phyloP scores from a whole-genome alignment of 2,329 filamentous ascomycete genomes.

The Xylariaceae sp. region DNA sequence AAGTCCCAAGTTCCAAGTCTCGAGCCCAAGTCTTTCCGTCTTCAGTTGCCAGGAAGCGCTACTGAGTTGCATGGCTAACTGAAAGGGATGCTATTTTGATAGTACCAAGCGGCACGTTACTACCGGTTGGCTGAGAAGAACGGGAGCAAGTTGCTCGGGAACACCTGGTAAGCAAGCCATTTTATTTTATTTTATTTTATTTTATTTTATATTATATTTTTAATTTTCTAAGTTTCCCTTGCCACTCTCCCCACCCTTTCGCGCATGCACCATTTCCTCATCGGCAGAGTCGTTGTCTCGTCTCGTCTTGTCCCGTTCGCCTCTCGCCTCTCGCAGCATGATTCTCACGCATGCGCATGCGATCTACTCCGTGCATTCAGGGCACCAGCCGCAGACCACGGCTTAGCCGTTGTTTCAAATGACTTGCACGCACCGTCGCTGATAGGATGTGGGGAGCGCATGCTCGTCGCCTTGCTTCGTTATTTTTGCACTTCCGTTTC shows the following conservation, averaged over 20 bases:
- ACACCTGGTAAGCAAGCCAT: constrained; percentile 73
- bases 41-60: constrained; percentile 10
- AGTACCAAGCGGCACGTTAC: constrained; percentile 83
- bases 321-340: constrained; percentile 5
- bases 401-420: constrained; percentile 20
- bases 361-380: constrained; percentile 26
- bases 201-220: constrained; percentile 15
- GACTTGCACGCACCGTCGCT: constrained; percentile 21
- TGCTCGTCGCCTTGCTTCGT: constrained; percentile 28
- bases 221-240: not conserved
- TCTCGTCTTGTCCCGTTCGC: constrained; percentile 2
- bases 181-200: constrained; percentile 15
- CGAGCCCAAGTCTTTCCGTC: constrained; percentile 11
- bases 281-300: constrained; percentile 12
- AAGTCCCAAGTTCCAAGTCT: too few relatives aligned
- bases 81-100: constrained; percentile 54
- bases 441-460: constrained; percentile 35
- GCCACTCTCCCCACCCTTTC: constrained; percentile 12
- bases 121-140: constrained; percentile 85
- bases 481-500: constrained; percentile 18
- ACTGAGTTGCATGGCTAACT: constrained; percentile 49
- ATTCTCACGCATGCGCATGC: constrained; percentile 15
- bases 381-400: constrained; percentile 25
- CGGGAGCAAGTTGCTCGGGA: constrained; percentile 86
- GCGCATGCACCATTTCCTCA: constrained; percentile 1